Conservation (phyloP, 2,329 filamentous ascomycete species). For the Dactylellina leptospora region DNA sequence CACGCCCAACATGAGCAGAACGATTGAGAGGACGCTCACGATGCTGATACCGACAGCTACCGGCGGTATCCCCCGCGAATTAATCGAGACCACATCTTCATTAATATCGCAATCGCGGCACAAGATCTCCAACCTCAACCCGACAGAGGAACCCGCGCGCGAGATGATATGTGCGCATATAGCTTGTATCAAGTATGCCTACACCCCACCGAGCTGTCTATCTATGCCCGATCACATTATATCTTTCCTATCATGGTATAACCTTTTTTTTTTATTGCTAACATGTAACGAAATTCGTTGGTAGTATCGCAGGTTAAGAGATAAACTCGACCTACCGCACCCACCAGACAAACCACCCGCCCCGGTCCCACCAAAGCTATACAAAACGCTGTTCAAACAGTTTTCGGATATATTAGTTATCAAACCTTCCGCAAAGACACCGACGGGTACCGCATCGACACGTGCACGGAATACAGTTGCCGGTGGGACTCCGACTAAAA, state of each 20-base stretch:
- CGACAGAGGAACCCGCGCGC: slow-evolving; percentile 87
- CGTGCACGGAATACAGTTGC: too few relatives aligned
- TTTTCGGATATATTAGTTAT: slow-evolving; percentile 41
- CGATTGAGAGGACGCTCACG: slow-evolving; percentile 68
- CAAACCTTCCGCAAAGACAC: neutral
- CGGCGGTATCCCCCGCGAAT: slow-evolving; percentile 87
- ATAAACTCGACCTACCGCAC: slow-evolving; percentile 34
- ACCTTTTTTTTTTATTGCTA: neutral
- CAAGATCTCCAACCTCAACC: slow-evolving; percentile 78
- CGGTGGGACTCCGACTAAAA: slow-evolving; percentile 12
- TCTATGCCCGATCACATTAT: neutral
- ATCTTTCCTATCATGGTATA: neutral
- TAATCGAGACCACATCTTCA: slow-evolving; percentile 98
- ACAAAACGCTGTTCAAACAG: slow-evolving; percentile 43
- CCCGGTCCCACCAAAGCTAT: slow-evolving; percentile 31
- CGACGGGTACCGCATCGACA: neutral
- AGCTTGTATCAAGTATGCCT: slow-evolving; percentile 78
- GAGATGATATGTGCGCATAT: slow-evolving; percentile 86
- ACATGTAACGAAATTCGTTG: neutral
- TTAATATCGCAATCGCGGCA: slow-evolving; percentile 90
- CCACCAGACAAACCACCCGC: slow-evolving; percentile 39
- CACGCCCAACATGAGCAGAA: slow-evolving; percentile 56
- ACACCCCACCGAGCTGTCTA: neutral
- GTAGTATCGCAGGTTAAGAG: slow-evolving; percentile 31
- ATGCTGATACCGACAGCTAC: slow-evolving; percentile 92